These are phyloP conservation scores for Kwoniella dejecticola DNA, from an alignment of 768 basidiomycete species.

Conservation along the genomic window DNA sequence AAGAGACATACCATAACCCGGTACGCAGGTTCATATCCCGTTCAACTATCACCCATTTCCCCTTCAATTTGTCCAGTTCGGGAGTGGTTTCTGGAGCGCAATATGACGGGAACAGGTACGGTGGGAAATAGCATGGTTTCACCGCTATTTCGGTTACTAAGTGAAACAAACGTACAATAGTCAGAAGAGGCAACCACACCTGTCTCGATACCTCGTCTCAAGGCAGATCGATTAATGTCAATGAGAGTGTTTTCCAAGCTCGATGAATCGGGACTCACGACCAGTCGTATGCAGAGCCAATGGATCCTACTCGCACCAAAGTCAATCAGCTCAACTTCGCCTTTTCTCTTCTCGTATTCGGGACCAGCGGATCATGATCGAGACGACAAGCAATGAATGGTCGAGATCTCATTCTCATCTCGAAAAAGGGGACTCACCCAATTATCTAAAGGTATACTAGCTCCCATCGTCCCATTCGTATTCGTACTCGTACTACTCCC, in stretches of 20 bases:
- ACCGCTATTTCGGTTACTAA: slow-evolving; percentile 79
- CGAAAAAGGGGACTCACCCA: slow-evolving; percentile 57
- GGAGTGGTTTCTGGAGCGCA: slow-evolving; percentile 71
- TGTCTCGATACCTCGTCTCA: too few relatives aligned
- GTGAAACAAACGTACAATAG: too few relatives aligned
- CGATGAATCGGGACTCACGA: slow-evolving; percentile 56
- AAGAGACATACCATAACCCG: slow-evolving; percentile 64
- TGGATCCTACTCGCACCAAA: slow-evolving; percentile 63
- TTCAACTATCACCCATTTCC: slow-evolving; percentile 85
- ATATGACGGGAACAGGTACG: slow-evolving; percentile 61
- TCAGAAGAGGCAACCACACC: too few relatives aligned
- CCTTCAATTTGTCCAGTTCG: slow-evolving; percentile 67
- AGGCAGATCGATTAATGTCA: too few relatives aligned
- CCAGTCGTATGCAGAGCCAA: slow-evolving; percentile 75
- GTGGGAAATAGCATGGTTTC: slow-evolving; percentile 66
- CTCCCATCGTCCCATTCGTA: slow-evolving; percentile 59
- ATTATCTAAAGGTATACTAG: slow-evolving; percentile 74
- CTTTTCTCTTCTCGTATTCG: not conserved
- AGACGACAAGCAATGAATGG: not conserved
- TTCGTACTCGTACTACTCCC: too few relatives aligned
- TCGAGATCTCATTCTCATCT: too few relatives aligned
- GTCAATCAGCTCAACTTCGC: not conserved
- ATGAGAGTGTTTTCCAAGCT: too few relatives aligned
- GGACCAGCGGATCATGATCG: not conserved
- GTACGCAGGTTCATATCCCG: slow-evolving; percentile 71